phyloP scores from a whole-genome alignment of 2,329 filamentous ascomycete species.

The Penicillium sp. region DNA sequence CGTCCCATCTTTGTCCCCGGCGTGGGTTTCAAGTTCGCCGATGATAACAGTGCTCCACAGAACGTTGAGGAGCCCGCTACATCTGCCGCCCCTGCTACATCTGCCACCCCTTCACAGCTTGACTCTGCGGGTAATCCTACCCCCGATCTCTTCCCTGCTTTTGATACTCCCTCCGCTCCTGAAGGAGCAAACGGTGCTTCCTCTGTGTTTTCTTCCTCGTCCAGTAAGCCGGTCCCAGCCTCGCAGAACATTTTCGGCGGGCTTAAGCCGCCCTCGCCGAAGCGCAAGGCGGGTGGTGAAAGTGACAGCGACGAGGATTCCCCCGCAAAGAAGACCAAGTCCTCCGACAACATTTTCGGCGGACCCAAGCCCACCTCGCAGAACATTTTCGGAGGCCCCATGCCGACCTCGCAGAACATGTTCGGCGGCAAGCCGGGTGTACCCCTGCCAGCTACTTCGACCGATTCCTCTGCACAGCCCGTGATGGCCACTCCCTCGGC shows the following conservation, averaged over 20 bases:
- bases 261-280: conserved; percentile 24
- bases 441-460: not conserved
- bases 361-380: not conserved
- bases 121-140: not conserved
- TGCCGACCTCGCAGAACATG: conserved; percentile 29
- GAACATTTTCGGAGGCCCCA: not conserved
- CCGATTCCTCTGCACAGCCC: conserved; percentile 14
- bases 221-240: conserved; percentile 26
- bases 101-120: not conserved
- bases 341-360: not conserved
- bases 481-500: not conserved
- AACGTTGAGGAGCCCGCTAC: not conserved
- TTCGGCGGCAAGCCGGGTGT: conserved; percentile 27
- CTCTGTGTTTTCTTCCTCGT: conserved; percentile 2
- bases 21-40: conserved; percentile 34
- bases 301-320: conserved; percentile 27
- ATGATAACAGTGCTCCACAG: conserved; percentile 19
- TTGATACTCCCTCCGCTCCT: not conserved
- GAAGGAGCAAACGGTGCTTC: not conserved
- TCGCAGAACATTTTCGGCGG: conserved; percentile 40
- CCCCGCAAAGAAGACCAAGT: conserved; percentile 22
- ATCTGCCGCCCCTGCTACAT: not conserved
- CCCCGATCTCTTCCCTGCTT: not conserved
- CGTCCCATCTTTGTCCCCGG: conserved; percentile 32
- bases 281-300: conserved; percentile 16